Evolutionary conservation across 805 yeast genomes (phyloP).

Genomic region (Cyberlindnera meyerae): DNA sequence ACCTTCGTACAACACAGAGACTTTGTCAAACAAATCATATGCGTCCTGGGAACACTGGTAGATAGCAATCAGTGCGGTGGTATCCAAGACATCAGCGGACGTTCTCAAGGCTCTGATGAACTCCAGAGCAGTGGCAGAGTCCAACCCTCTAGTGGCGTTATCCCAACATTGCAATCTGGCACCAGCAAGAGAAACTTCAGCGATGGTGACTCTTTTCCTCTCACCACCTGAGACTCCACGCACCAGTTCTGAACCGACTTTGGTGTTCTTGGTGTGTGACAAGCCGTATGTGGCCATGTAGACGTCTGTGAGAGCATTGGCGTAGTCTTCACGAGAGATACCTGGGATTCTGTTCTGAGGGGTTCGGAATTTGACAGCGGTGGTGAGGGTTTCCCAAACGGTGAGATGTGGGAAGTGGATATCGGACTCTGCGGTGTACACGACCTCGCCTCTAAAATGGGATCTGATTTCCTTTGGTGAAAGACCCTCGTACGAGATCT

Average conservation of each 20-base stretch:
- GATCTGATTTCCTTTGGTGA: conserved; percentile 39
- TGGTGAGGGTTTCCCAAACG: conserved; percentile 54
- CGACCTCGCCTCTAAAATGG: conserved; percentile 56
- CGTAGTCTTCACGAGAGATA: conserved; percentile 43
- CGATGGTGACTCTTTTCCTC: conserved; percentile 70
- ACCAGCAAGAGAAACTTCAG: conserved; percentile 50
- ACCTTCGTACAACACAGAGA: conserved; percentile 50
- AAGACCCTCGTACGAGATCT: conserved; percentile 48
- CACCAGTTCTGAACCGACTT: conserved; percentile 61
- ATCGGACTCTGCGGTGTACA: conserved; percentile 62
- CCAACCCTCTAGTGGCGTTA: conserved; percentile 63
- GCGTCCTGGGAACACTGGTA: conserved; percentile 55
- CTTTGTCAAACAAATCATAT: conserved; percentile 51
- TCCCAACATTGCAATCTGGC: conserved; percentile 50
- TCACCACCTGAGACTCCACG: conserved; percentile 78
- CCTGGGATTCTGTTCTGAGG: conserved; percentile 53
- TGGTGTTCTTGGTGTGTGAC: conserved; percentile 54
- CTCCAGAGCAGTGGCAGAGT: conserved; percentile 57
- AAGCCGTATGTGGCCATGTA: conserved; percentile 49
- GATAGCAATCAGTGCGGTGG: conserved; percentile 58
- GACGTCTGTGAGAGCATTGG: conserved; percentile 44
- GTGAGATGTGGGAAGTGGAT: conserved; percentile 58
- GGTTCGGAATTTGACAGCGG: conserved; percentile 51
- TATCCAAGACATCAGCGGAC: conserved; percentile 41
- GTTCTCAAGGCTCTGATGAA: conserved; percentile 51